phyloP scores from a whole-genome alignment of 2,329 filamentous ascomycete genomes.

The Fusarium sulawesiense region DNA sequence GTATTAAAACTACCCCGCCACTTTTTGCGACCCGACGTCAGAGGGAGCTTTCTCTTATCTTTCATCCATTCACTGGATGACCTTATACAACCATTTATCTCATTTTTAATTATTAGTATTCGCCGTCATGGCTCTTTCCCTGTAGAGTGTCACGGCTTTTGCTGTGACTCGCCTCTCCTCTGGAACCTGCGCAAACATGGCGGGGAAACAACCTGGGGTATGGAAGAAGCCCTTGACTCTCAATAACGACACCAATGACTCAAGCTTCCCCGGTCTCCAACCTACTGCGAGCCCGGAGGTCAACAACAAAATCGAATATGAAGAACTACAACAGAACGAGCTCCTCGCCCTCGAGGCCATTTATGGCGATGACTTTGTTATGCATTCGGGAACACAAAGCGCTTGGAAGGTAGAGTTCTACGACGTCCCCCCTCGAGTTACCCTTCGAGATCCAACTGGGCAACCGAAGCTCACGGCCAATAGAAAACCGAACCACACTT shows the following conservation, averaged over 20 bases:
- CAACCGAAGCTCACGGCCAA: constrained; percentile 37
- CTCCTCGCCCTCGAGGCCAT: constrained; percentile 87
- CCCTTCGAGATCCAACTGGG: constrained; percentile 22
- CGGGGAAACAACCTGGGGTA: constrained; percentile 61
- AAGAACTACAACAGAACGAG: constrained; percentile 88
- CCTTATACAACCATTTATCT: constrained; percentile 25
- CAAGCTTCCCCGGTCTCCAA: constrained; percentile 65
- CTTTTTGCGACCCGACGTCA: constrained; percentile 40
- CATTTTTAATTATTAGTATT: constrained; percentile 20
- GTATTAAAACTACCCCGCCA: constrained; percentile 44
- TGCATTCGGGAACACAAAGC: constrained; percentile 74
- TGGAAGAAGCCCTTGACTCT: constrained; percentile 61
- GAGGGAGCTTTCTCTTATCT: constrained; percentile 27
- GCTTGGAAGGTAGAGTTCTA: constrained; percentile 81
- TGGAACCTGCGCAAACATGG: constrained; percentile 58
- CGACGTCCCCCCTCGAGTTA: constrained; percentile 23
- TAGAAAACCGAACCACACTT: constrained; percentile 86
- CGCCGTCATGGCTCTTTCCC: constrained; percentile 58
- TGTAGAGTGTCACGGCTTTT: constrained; percentile 64
- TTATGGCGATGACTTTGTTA: constrained; percentile 87
- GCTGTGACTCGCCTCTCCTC: constrained; percentile 63
- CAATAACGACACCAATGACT: constrained; percentile 57
- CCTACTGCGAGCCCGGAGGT: constrained; percentile 54
- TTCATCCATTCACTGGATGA: constrained; percentile 38
- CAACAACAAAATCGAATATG: constrained; percentile 72